A percentile compares a stretch with the other conserved stretches of the same genome.
These are phyloP conservation scores for Toxicodendron radicans DNA, from an alignment of 345 rosid genomes.

Conservation along the genomic window DNA sequence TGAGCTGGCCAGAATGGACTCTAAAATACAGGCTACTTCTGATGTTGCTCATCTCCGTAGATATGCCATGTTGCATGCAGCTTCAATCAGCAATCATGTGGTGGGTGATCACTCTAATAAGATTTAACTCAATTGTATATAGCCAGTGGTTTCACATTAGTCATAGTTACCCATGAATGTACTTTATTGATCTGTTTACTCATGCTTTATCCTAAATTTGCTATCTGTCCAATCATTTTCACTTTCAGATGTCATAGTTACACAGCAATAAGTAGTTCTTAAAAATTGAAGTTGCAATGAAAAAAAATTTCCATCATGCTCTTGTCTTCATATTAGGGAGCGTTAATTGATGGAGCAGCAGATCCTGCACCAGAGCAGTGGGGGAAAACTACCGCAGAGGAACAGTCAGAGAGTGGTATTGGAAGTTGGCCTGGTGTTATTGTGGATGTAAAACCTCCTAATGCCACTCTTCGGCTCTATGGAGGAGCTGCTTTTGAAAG, in stretches of 20 bases:
- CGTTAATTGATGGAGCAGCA: slow-evolving; percentile 95
- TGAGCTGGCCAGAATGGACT: slow-evolving; percentile 70
- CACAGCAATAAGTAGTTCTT: not conserved
- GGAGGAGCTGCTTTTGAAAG: slow-evolving; percentile 99
- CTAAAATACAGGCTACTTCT: slow-evolving; percentile 79
- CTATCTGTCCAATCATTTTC: not conserved
- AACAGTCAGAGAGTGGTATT: slow-evolving; percentile 80
- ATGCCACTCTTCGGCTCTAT: slow-evolving; percentile 84
- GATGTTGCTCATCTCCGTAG: slow-evolving; percentile 86
- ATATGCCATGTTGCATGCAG: slow-evolving; percentile 81
- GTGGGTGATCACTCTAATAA: slow-evolving; percentile 38
- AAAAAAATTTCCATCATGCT: slow-evolving; percentile 13
- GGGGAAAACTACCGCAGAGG: slow-evolving; percentile 92
- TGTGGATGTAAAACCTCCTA: slow-evolving; percentile 75
- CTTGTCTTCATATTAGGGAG: slow-evolving; percentile 52
- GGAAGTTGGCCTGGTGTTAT: slow-evolving; percentile 96
- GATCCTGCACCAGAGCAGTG: slow-evolving; percentile 97
- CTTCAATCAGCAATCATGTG: slow-evolving; percentile 86
- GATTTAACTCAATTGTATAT: not conserved
- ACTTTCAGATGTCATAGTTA: not conserved
- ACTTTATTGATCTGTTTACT: not conserved
- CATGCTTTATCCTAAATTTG: slow-evolving; percentile 3
- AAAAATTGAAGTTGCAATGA: not conserved
- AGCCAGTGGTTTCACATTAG: not conserved
- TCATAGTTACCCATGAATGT: not conserved